A percentile compares a stretch with the other conserved stretches of the same genome.
phyloP scores from a whole-genome alignment of 129 eudicot genomes.

The Flaveria brownii region DNA sequence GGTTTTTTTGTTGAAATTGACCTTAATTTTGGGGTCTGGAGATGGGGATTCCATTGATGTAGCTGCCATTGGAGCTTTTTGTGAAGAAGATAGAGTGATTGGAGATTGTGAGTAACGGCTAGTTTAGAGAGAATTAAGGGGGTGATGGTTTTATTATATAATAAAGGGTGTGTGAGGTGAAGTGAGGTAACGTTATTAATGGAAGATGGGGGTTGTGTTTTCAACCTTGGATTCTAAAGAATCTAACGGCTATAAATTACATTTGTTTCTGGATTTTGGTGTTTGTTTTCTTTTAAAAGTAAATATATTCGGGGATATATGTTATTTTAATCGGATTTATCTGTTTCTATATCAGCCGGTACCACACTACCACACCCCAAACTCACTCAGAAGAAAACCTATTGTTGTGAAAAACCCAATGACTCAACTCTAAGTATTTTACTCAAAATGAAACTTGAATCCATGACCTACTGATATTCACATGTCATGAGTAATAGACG shows the following conservation, averaged over 20 bases:
- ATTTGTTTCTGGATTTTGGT: not conserved
- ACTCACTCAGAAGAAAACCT: too few relatives aligned
- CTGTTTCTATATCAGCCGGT: too few relatives aligned
- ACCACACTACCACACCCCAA: too few relatives aligned
- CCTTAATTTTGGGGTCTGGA: conserved; percentile 56
- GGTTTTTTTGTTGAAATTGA: conserved; percentile 5
- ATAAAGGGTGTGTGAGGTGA: not conserved
- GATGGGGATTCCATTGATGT: conserved; percentile 59
- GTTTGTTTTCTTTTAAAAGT: too few relatives aligned
- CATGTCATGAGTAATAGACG: too few relatives aligned
- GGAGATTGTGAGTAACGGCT: conserved; percentile 63
- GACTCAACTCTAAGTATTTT: too few relatives aligned
- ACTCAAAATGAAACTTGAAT: too few relatives aligned
- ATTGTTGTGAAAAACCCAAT: too few relatives aligned
- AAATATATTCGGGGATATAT: too few relatives aligned
- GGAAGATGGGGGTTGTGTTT: conserved; percentile 10
- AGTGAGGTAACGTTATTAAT: conserved; percentile 43
- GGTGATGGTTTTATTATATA: conserved; percentile 21
- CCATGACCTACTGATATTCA: too few relatives aligned
- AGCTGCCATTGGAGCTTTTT: conserved; percentile 50
- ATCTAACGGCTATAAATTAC: conserved; percentile 36
- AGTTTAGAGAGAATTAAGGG: conserved; percentile 27
- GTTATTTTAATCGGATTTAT: too few relatives aligned
- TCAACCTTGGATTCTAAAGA: conserved; percentile 22
- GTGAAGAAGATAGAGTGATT: conserved; percentile 23